Percentiles rank a stretch among this genome's conserved stretches.
Evolutionary conservation across 306 rosid genomes (phyloP).

Genomic region (Gleditsia sinensis): DNA sequence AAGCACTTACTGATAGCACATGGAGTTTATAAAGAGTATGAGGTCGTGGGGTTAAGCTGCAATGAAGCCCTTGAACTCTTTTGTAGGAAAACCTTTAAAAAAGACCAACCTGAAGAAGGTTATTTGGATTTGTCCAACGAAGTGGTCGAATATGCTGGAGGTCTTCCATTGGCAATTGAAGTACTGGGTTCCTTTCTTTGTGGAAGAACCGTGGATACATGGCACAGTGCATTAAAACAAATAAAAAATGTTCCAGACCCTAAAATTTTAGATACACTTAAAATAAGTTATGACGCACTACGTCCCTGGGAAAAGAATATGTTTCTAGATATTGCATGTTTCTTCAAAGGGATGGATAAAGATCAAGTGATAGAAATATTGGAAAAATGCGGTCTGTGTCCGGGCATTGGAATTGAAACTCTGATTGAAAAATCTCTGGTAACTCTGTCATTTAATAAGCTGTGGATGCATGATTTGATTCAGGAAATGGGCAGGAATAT

Average conservation of each 20-base stretch:
- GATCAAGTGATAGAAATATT: slow-evolving; percentile 19
- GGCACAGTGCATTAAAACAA: not conserved
- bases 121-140: not conserved
- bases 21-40: not conserved
- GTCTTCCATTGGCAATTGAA: slow-evolving; percentile 19
- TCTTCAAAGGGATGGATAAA: slow-evolving; percentile 25
- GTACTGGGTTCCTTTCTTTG: not conserved
- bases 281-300: slow-evolving; percentile 12
- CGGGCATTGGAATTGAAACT: slow-evolving; percentile 11
- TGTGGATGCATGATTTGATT: slow-evolving; percentile 38
- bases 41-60: not conserved
- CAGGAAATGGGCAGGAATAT: slow-evolving; percentile 13
- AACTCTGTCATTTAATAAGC: not conserved
- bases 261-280: not conserved
- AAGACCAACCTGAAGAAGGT: not conserved
- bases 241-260: not conserved
- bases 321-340: slow-evolving; percentile 32
- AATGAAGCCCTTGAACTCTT: slow-evolving; percentile 18
- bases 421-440: slow-evolving; percentile 36
- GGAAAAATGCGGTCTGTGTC: slow-evolving; percentile 5
- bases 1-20: not conserved
- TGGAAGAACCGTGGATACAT: not conserved
- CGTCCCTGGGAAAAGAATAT: not conserved
- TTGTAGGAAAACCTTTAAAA: not conserved
- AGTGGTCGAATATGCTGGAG: not conserved